Evolutionary conservation across 208 protist genomes (phyloP), one percentile per base, ranked within the genome.

Genomic region (Plasmodiophora brassicae): DNA sequence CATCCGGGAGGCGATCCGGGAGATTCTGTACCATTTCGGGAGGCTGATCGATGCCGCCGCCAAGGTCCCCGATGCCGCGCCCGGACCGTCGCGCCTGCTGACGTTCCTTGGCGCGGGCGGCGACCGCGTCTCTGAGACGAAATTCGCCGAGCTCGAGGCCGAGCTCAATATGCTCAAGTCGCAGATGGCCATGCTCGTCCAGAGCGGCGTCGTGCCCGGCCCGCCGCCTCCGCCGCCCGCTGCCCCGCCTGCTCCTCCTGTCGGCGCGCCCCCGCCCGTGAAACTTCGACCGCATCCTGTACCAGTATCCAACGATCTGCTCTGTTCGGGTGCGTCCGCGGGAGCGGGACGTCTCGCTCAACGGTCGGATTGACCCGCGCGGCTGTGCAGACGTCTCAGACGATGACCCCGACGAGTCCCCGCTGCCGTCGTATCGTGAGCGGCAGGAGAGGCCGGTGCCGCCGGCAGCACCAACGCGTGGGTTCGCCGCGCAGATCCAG

Each of bases 81-180:
- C n/a, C n/a, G n/a, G n/a, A n/a, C n/a, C n/a, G n/a, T n/a, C n/a
- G n/a, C n/a, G n/a, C n/a, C n/a, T n/a, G n/a, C n/a, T n/a, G n/a
- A n/a, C n/a, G n/a, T n/a, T n/a, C n/a, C n/a, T n/a, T n/a, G n/a
- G n/a, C n/a, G n/a, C n/a, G n/a, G n/a, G n/a, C n/a, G n/a, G n/a
- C n/a, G n/a, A n/a, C n/a, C n/a, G n/a, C n/a, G n/a, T n/a, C n/a
- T n/a, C n/a, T n/a, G n/a, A n/a, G n/a, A n/a, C n/a, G n/a, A 78
- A 78, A 32, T 78, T 78, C 41, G 65, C 5, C 32, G 65, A n/a
- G 32, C n/a, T 78, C 20, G 65, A 78, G 41, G 5, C n/a, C 41
- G 65, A 78, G n/a, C 65, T 78, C n/a, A n/a, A 78, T 14, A 78
- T 78, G 65, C n/a, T 78, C 32, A 78, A 78, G n/a, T 8, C 32